Percentiles rank a stretch among this genome's conserved stretches.
Conservation (phyloP, 164 flowering plant species). For the Vitis amurensis region DNA sequence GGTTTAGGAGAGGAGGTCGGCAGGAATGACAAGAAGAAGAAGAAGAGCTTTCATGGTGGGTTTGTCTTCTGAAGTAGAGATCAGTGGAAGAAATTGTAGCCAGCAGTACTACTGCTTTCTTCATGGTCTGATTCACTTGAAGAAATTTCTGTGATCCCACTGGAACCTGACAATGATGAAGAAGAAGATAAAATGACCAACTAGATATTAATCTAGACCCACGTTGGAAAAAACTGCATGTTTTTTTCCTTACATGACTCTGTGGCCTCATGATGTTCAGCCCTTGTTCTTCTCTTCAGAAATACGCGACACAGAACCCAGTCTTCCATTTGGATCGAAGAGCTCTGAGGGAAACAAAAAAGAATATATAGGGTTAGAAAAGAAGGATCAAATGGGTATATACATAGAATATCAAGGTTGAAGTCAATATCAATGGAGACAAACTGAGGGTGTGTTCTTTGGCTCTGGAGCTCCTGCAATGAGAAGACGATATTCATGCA, state of each 20-base stretch:
- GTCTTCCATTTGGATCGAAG: constrained; percentile 28
- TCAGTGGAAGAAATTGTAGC: not conserved
- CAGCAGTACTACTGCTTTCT: constrained; percentile 23
- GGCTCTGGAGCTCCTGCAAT: constrained; percentile 14
- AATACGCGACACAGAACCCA: constrained; percentile 69
- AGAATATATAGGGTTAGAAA: no score
- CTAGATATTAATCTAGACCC: constrained; percentile 2
- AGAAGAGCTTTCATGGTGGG: no score
- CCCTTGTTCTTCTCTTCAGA: constrained; percentile 37
- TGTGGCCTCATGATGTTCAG: constrained; percentile 10
- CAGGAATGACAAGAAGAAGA: no score
- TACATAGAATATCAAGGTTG: no score
- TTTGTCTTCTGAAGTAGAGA: not conserved
- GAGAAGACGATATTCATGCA: constrained; percentile 78
- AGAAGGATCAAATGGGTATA: not conserved
- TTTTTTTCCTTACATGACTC: constrained; percentile 1
- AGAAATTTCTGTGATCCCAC: constrained; percentile 36
- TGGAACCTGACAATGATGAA: constrained; percentile 30
- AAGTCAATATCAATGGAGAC: no score
- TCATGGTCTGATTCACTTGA: constrained; percentile 29
- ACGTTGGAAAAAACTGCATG: not conserved
- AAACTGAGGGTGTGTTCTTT: constrained; percentile 26
- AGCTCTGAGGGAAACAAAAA: constrained; percentile 20
- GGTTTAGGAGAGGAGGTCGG: no score
- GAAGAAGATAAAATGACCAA: constrained; percentile 15